phyloP scores from a whole-genome alignment of 345 rosid species.

The Dipteronia dyeriana region DNA sequence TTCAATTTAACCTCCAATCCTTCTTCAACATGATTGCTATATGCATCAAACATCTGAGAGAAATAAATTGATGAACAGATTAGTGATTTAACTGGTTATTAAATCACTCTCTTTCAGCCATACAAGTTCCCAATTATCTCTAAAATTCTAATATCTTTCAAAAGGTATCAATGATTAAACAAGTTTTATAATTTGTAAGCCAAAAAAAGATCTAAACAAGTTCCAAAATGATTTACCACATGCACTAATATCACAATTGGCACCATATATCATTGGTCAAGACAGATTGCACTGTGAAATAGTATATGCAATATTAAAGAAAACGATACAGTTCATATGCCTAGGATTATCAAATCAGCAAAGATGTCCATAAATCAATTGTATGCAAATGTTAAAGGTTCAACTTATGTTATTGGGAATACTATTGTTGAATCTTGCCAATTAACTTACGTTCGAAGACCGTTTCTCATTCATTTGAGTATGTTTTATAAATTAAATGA shows the following conservation, averaged over 20 bases:
- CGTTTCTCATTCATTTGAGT: background rate
- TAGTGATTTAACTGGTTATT: conserved; percentile 13
- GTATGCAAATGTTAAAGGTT: background rate
- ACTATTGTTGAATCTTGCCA: background rate
- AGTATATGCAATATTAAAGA: background rate
- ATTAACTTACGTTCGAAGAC: background rate
- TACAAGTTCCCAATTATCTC: background rate
- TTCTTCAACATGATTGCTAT: conserved; percentile 49
- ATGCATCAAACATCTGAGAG: conserved; percentile 56
- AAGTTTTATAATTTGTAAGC: too few relatives aligned
- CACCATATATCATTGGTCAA: background rate
- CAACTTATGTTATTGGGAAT: background rate
- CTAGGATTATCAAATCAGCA: background rate
- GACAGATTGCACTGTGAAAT: background rate
- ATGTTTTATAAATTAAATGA: background rate
- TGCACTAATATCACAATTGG: background rate
- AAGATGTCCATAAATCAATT: background rate
- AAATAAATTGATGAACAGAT: background rate
- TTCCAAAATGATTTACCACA: background rate
- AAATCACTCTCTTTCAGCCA: background rate
- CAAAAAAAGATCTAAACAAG: background rate
- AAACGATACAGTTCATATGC: background rate
- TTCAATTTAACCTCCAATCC: conserved; percentile 43
- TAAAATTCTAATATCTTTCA: background rate
- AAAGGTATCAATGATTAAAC: too few relatives aligned